These are phyloP conservation scores for Vaccinium vitisidaea DNA, from an alignment of 148 eudicot species.

Conservation along the genomic window DNA sequence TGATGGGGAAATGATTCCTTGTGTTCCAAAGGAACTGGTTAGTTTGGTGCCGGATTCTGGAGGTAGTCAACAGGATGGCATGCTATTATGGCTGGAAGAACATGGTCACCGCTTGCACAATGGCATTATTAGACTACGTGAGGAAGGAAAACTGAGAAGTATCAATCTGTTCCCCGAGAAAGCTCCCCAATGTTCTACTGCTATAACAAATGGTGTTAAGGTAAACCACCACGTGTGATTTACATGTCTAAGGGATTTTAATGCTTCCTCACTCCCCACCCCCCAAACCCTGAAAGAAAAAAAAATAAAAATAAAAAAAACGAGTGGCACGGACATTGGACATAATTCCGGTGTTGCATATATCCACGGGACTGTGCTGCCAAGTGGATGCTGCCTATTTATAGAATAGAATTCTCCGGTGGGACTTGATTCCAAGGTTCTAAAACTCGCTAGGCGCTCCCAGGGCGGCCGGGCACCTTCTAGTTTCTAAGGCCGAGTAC, in stretches of 20 bases:
- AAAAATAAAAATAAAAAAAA: too few relatives aligned
- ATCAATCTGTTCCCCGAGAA: constrained; percentile 69
- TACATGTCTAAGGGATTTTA: neutral
- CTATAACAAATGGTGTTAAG: constrained; percentile 88
- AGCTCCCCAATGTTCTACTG: constrained; percentile 65
- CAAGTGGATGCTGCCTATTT: neutral
- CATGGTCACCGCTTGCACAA: constrained; percentile 68
- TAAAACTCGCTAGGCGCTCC: too few relatives aligned
- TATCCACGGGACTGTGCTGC: neutral
- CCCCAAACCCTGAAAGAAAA: too few relatives aligned
- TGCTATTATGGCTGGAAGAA: constrained; percentile 93
- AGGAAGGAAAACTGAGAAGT: constrained; percentile 42
- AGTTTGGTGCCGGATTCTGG: constrained; percentile 28
- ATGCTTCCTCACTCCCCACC: too few relatives aligned
- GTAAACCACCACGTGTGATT: constrained; percentile 26
- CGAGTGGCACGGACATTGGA: too few relatives aligned
- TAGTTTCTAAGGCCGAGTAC: too few relatives aligned
- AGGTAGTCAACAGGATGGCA: constrained; percentile 55
- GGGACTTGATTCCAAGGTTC: neutral
- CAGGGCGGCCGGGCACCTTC: too few relatives aligned
- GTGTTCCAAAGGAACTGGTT: constrained; percentile 66
- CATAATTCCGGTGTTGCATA: too few relatives aligned
- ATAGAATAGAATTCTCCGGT: neutral
- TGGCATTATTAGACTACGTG: constrained; percentile 59
- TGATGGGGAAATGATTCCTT: constrained; percentile 76